Evolutionary conservation across 805 yeast species (phyloP).

Genomic region (Lipomyces yamadae): DNA sequence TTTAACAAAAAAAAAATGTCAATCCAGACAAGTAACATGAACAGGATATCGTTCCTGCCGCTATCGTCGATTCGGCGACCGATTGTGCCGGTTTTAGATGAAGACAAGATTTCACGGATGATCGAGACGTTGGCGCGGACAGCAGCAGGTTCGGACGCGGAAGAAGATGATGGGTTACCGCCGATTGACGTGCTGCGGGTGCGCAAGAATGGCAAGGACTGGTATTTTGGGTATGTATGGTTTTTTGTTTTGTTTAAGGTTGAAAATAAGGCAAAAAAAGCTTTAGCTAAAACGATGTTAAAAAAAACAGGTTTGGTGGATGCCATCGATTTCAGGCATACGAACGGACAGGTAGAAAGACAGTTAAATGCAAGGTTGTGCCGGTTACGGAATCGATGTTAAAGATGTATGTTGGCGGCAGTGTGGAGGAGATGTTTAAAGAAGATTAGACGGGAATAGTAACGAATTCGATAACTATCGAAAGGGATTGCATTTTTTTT

Average conservation of each 20-base stretch:
- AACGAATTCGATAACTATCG: too few species aligned
- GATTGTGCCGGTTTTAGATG: constrained; percentile 81
- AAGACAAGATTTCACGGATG: constrained; percentile 78
- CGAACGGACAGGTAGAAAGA: constrained; percentile 56
- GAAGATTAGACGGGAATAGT: neutral
- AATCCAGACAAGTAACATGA: constrained; percentile 63
- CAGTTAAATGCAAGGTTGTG: constrained; percentile 69
- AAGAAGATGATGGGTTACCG: constrained; percentile 51
- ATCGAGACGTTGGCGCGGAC: constrained; percentile 52
- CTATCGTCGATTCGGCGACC: constrained; percentile 73
- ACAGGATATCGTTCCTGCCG: constrained; percentile 64
- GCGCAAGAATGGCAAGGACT: constrained; percentile 61
- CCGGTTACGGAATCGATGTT: constrained; percentile 78
- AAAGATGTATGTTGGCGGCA: constrained; percentile 68
- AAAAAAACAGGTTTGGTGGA: constrained; percentile 69
- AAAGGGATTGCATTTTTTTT: too few species aligned
- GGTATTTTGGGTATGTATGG: constrained; percentile 48
- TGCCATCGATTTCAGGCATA: constrained; percentile 91
- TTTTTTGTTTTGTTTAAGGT: constrained; percentile 68
- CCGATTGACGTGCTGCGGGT: constrained; percentile 80
- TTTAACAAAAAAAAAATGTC: constrained; percentile 50
- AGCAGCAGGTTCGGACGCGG: constrained; percentile 41
- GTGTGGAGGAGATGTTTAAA: constrained; percentile 32
- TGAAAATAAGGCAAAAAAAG: constrained; percentile 52
- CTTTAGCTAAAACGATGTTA: constrained; percentile 54